Evolutionary conservation across 306 rosid species (phyloP), one percentile per base, ranked within the genome.

Genomic region (Sindora glabra): DNA sequence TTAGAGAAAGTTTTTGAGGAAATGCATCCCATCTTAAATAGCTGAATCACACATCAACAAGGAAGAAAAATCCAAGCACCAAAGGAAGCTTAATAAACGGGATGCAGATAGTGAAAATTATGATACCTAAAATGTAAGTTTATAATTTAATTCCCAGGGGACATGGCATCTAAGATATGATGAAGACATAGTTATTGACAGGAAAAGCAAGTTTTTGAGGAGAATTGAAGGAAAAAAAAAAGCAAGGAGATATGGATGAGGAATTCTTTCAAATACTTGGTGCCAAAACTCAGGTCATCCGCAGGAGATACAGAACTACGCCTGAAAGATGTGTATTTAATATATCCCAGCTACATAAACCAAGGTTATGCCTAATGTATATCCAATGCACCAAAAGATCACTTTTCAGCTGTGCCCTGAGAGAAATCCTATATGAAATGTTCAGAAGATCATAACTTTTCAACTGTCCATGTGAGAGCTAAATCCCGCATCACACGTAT

Each of bases 1-100:
- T 77, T 73, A 32, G 75, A 50, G 15, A 73, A n/a, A 22, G 73
- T 16, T 62, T 76, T 80, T 53, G 86, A 80, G 48, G 86, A 80
- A 46, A 80, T 56, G 67, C 86, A 80, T 36, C 82, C 86, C 82
- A 80, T 76, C 70, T 38, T 24, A 18, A 38, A 57, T 10, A 40
- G 65, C 61, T 16, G 36, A 25, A 50, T 10, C 61, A 53, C 70
- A 64, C 74, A 29, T 9, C 76, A 29, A 29, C 34, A 29, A 29
- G 34, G 8, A n/a, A n/a, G n/a, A n/a, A n/a, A n/a, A n/a, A n/a
- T n/a, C n/a, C n/a, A n/a, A n/a, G n/a, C 46, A 39, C 42, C 18
- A 63, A 19, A 4, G 12, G 7, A 32, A n/a, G 7, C 13, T 3
- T 6, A 42, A 50, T 53, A 40, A 48, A 44, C 17, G 45, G 6